phyloP scores from a whole-genome alignment of 106 monocot genomes.

The Dioscorea alata region DNA sequence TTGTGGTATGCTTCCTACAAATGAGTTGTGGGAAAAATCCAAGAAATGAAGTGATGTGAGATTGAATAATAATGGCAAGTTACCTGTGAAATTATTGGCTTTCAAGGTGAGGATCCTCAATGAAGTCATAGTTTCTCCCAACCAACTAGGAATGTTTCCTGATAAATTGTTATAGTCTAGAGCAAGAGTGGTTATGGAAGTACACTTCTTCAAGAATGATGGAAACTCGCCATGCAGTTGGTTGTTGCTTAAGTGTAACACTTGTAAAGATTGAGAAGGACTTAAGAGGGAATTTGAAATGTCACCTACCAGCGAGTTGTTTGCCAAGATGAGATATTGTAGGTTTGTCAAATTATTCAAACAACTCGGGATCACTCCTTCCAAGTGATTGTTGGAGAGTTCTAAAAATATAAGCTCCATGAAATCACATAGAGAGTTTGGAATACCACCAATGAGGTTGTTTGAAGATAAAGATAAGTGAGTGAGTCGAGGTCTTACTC shows the following conservation, averaged over 20 bases:
- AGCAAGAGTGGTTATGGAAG: neutral
- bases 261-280: neutral
- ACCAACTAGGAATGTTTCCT: neutral
- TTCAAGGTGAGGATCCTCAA: neutral
- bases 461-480: neutral
- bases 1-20: neutral
- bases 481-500: neutral
- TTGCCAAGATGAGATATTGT: neutral
- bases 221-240: constrained; percentile 16
- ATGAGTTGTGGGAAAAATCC: neutral
- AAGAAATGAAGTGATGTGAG: neutral
- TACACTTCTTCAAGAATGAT: constrained; percentile 10
- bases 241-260: constrained; percentile 18
- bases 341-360: neutral
- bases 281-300: neutral
- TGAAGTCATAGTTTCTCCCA: neutral
- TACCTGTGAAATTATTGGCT: neutral
- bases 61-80: neutral
- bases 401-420: neutral
- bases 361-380: constrained; percentile 9
- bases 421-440: neutral
- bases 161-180: neutral
- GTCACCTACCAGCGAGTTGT: constrained; percentile 1
- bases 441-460: constrained; percentile 4
- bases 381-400: constrained; percentile 3